These are phyloP conservation scores for Magnolia changhungtana DNA, from an alignment of 164 flowering plant species.

Conservation along the genomic window DNA sequence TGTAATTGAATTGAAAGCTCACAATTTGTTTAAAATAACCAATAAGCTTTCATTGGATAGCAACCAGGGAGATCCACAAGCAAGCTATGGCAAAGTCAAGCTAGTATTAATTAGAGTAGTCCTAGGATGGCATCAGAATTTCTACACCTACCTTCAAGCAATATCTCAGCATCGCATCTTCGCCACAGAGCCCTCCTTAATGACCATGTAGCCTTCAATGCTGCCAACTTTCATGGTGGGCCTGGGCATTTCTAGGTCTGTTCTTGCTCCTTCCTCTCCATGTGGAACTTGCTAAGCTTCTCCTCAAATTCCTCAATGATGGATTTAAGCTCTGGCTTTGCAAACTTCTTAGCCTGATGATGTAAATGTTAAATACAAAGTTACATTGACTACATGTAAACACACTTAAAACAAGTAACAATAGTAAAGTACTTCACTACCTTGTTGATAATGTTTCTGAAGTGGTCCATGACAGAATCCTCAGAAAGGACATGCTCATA, in stretches of 20 bases:
- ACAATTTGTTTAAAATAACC: background rate
- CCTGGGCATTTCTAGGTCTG: conserved; percentile 80
- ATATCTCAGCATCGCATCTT: conserved; percentile 36
- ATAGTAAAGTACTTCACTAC: conserved; percentile 28
- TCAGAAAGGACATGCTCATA: conserved; percentile 81
- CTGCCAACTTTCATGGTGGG: conserved; percentile 53
- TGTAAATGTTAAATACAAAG: background rate
- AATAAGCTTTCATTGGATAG: background rate
- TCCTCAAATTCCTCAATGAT: conserved; percentile 94
- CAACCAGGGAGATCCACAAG: background rate
- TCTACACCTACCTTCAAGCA: conserved; percentile 46
- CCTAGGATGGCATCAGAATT: background rate
- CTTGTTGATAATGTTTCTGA: conserved; percentile 81
- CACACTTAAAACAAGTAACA: background rate
- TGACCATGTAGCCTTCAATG: conserved; percentile 29
- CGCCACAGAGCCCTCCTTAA: conserved; percentile 27
- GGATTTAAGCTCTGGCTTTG: conserved; percentile 80
- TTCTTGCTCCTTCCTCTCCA: conserved; percentile 87
- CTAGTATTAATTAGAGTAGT: conserved; percentile 3
- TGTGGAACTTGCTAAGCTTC: conserved; percentile 69
- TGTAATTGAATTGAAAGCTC: too few species aligned
- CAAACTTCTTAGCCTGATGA: conserved; percentile 78
- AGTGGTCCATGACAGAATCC: conserved; percentile 79
- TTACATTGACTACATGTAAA: background rate
- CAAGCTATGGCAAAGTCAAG: background rate